Base-by-base conservation (phyloP, 169 alveolate genomes). In the Plasmodium inui region DNA sequence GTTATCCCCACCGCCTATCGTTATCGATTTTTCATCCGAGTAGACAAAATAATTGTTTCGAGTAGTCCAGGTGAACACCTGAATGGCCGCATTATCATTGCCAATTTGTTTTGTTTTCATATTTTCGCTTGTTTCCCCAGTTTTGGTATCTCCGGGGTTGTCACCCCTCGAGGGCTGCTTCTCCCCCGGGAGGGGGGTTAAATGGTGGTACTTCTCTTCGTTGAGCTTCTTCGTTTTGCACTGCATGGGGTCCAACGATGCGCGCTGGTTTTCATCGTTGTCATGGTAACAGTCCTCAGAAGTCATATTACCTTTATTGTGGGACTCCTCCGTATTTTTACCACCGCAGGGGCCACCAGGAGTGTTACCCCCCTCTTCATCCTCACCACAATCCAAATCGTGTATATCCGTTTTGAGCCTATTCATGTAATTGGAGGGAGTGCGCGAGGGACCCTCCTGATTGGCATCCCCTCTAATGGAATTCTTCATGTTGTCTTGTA, bases 1-100 rank as follows among this genome's bases (percentile, higher is more conserved):
- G 50, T 94, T 95, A 10, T 97, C 98, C 46, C 98, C 97, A 10
- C 98, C 98, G 9, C 98, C 98, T n/a, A 96, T 88, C 39, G 95
- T 96, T 37, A 96, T 85, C 32, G 95, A 82, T 12, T 78, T 92
- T 74, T 92, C 96, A 79, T 96, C 97, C 1, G 98, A 94, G 84
- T 95, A 96, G 17, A 95, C 93, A 85, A 92, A 96, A 85, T 91
- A 96, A 80, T 92, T 93, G 46, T 96, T 96, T 78, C 84, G 86
- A 22, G 95, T 95, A 55, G 97, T 95, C 98, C 98, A 96, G 0
- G 88, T 83, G 91, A 90, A 96, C 3, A 96, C 98, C 78, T 91
- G 95, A 80, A 96, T 94, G 39, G 92, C 30, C 7, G 26, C 30
- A 71, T 41, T 71, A 3, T 39, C 83, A 41, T 50, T 26, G 34